Evolutionary conservation across 2,329 filamentous ascomycete genomes (phyloP).

Genomic region (Apiospora aurea): DNA sequence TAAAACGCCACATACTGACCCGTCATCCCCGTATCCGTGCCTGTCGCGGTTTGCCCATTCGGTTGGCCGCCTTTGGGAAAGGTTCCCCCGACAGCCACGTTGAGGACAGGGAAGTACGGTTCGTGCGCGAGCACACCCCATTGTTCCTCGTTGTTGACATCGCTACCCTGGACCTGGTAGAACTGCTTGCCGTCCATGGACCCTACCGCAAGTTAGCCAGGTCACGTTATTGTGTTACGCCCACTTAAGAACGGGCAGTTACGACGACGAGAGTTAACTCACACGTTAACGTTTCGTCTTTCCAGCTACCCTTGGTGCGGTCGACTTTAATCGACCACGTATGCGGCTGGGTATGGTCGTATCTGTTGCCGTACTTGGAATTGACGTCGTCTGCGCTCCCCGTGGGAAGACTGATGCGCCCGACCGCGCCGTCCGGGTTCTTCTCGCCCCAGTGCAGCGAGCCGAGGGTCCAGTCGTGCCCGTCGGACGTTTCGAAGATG

Average conservation of each 20-base stretch:
- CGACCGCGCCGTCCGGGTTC: constrained; percentile 54
- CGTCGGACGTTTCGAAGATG: constrained; percentile 64
- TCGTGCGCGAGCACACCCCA: constrained; percentile 59
- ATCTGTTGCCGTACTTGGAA: constrained; percentile 35
- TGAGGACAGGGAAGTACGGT: constrained; percentile 59
- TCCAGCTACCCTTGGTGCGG: constrained; percentile 53
- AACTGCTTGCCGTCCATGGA: background rate
- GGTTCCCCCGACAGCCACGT: constrained; percentile 62
- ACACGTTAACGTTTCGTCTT: constrained; percentile 51
- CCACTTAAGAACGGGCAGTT: constrained; percentile 45
- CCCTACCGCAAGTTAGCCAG: background rate
- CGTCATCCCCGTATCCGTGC: constrained; percentile 44
- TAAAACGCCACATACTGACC: constrained; percentile 42
- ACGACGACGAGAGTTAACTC: background rate
- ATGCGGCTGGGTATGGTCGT: constrained; percentile 47
- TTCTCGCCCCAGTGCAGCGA: constrained; percentile 58
- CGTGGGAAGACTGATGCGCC: constrained; percentile 49
- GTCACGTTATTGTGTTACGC: constrained; percentile 29
- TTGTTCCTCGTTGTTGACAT: constrained; percentile 52
- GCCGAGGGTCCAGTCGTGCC: constrained; percentile 52
- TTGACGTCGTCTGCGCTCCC: constrained; percentile 49
- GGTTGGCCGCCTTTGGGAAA: constrained; percentile 45
- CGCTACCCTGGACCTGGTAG: constrained; percentile 47
- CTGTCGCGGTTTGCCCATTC: constrained; percentile 36
- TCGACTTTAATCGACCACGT: constrained; percentile 59